phyloP scores from a whole-genome alignment of 768 basidiomycete genomes.

The Cystofilobasidium macerans region DNA sequence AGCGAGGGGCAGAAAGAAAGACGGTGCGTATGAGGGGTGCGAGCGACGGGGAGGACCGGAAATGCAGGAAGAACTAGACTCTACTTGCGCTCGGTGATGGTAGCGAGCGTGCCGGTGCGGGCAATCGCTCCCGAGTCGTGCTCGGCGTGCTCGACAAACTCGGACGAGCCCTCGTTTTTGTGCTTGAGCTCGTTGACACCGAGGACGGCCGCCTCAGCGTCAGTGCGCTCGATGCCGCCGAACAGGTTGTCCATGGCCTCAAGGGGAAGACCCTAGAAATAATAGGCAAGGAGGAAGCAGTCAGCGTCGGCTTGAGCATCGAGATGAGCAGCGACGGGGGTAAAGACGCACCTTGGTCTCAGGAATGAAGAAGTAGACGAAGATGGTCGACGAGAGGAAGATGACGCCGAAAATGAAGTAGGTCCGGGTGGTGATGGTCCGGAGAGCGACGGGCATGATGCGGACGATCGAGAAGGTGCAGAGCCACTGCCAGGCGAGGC shows the following conservation, averaged over 20 bases:
- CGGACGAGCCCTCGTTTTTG: constrained; percentile 5
- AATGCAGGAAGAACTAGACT: no score
- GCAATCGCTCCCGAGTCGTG: neutral
- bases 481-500: constrained; percentile 18
- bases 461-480: neutral
- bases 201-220: constrained; percentile 13
- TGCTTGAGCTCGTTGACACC: constrained; percentile 11
- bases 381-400: neutral
- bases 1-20: no score
- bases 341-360: constrained; percentile 2
- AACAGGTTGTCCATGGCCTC: constrained; percentile 21
- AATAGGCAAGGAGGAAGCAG: neutral
- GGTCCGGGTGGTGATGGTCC: neutral
- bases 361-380: constrained; percentile 12
- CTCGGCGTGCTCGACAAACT: constrained; percentile 5
- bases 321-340: neutral
- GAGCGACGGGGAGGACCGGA: no score
- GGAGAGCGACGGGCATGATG: constrained; percentile 21
- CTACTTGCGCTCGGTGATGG: neutral
- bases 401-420: constrained; percentile 21
- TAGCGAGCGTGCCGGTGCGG: neutral
- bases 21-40: no score
- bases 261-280: neutral
- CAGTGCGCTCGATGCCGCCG: constrained; percentile 20
- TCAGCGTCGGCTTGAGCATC: neutral